Base-by-base conservation (phyloP, 2,329 filamentous ascomycete genomes). In the Xylariales sp. region DNA sequence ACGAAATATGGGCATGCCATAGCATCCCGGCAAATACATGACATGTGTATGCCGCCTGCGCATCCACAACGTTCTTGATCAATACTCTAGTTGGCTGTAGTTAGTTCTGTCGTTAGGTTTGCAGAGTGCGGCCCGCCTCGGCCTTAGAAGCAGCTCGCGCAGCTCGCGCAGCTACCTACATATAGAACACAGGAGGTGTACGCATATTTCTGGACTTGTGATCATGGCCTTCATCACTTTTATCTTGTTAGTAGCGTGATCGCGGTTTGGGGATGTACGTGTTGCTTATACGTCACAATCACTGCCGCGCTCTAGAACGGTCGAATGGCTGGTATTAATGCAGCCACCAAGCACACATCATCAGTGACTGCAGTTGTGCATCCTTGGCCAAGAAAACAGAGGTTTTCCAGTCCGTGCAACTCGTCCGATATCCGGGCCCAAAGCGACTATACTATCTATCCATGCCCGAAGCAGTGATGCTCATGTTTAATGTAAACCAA, bases 291-390 rank as follows among this genome's bases (percentile, higher is more conserved):
- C 36, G 34, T 41, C 28, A 30, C 45, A 16, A 46, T 30, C 36
- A 43, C 32, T 49, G 28, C 48, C 36, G 23, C 46, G 62, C 50
- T 70, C 68, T 65, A 68, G 68, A 70, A 59, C 65, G 59, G 62
- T 49, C 65, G 32, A 62, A 23, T 68, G 45, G 62, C 68, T 65
- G 48, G 60, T 34, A 49, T 56, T 50, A n/a, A 58, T 55, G 55
- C 62, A 61, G 55, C 62, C 66, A 58, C 58, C 58, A 32, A 32
- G 14, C 52, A 60, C 49, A 50, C 23, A 23, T 23, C 23, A 23
- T 23, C n/a, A 55, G 32, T 48, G 48, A 46, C 1, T 28, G 49
- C 43, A 10, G 58, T 23, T 16, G 58, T 52, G 58, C 58, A 41
- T 32, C 50, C 57, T 28, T 34, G 30, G 34, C 45, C 32, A 49